These are phyloP conservation scores for Venturia carpophila DNA, from an alignment of 2,329 filamentous ascomycete species.

Conservation along the genomic window DNA sequence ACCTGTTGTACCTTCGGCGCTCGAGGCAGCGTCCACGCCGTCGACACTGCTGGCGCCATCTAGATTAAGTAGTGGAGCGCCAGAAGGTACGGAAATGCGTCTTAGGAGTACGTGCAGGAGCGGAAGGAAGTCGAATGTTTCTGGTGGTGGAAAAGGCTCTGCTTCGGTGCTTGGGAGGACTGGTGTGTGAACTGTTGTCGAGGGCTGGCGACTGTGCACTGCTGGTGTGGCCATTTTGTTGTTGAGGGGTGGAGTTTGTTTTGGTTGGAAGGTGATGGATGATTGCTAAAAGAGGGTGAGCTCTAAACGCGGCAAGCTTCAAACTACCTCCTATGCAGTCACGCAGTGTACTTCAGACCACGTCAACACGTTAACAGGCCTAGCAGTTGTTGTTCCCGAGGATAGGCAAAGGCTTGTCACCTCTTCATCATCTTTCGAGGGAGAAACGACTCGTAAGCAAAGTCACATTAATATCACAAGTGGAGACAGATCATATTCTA, in stretches of 20 bases:
- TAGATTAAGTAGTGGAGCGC: constrained; percentile 28
- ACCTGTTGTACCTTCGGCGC: constrained; percentile 9
- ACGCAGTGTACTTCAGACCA: not conserved
- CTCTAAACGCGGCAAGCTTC: not conserved
- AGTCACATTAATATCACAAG: not conserved
- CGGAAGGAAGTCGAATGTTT: constrained; percentile 78
- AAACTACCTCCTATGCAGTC: too few relatives aligned
- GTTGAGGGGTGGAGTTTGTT: not conserved
- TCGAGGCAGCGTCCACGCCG: constrained; percentile 23
- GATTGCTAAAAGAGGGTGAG: not conserved
- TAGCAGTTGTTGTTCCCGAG: too few relatives aligned
- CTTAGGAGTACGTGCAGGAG: constrained; percentile 71
- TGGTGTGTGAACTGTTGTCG: constrained; percentile 33
- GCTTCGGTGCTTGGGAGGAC: not conserved
- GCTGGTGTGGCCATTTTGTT: constrained; percentile 6
- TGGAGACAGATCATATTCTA: not conserved
- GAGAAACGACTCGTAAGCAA: not conserved
- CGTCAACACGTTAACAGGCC: not conserved
- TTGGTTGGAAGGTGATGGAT: not conserved
- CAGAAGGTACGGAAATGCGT: constrained; percentile 53
- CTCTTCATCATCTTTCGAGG: too few relatives aligned
- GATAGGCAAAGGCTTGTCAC: too few relatives aligned
- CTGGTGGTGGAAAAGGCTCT: constrained; percentile 59
- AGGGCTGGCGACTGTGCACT: constrained; percentile 2
- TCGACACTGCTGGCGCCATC: constrained; percentile 25